These are phyloP conservation scores for Lactarius deliciosus DNA, from an alignment of 768 basidiomycete species.

Conservation along the genomic window DNA sequence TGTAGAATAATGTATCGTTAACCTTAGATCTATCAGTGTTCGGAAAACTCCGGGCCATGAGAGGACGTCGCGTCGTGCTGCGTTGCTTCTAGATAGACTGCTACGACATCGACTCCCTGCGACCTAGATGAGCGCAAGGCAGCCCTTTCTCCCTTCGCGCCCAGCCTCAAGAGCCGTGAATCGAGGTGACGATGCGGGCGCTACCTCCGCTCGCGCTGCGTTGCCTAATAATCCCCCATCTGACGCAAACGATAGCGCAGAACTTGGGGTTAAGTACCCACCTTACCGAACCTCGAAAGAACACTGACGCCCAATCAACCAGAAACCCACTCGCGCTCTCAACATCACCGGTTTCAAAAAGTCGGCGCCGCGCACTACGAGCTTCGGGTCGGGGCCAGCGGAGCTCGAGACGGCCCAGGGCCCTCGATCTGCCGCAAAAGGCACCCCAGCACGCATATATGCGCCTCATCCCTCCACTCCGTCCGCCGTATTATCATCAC, in stretches of 20 bases:
- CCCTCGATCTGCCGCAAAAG: neutral
- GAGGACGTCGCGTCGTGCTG: neutral
- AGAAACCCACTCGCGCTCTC: constrained; percentile 14
- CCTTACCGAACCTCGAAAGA: neutral
- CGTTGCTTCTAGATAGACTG: neutral
- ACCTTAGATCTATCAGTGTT: neutral
- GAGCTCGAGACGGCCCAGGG: neutral
- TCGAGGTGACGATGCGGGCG: constrained; percentile 1
- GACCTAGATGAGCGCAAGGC: constrained; percentile 23
- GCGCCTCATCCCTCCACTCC: constrained; percentile 23
- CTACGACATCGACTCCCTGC: too few relatives aligned
- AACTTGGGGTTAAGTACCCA: neutral
- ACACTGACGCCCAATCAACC: neutral
- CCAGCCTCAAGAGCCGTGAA: constrained; percentile 19
- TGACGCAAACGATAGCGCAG: neutral
- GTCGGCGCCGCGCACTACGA: neutral
- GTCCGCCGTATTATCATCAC: neutral
- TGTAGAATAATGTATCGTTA: constrained; percentile 17
- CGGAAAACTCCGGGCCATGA: neutral
- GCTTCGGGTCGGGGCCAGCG: neutral
- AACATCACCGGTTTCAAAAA: constrained; percentile 23
- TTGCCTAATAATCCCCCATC: neutral
- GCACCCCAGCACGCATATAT: constrained; percentile 22
- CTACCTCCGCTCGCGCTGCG: neutral
- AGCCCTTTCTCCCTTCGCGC: constrained; percentile 25